Base-by-base conservation (phyloP, 1,139 yeast species). In the Lodderomyces jiufengensis region DNA sequence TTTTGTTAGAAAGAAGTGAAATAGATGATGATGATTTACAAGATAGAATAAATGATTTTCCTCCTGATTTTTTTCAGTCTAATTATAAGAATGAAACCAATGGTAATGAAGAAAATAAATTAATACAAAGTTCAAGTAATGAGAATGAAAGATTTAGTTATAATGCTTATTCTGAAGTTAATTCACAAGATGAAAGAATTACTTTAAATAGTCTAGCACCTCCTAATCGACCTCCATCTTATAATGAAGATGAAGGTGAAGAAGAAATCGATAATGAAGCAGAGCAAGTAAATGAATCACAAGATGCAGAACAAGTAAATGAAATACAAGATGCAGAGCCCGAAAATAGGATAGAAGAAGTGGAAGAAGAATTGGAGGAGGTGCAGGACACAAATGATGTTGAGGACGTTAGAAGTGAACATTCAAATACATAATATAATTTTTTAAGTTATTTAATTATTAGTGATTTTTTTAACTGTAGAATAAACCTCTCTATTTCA, bases 31-130 rank as follows among this genome's bases (percentile, higher is more conserved):
- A 62, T 16, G 56, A 54, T 39, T 47, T 71, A 26, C 61, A 64
- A 39, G 70, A 69, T 27, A 50, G 78, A 36, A 73, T 65, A 30
- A 60, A 64, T 35, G 79, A 73, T 44, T 76, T 75, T 41, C 80
- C 80, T 1, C 82, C 82, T 0, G 71, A 73, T 43, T 76, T 76
- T 40, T 70, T 76, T 75, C 69, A 64, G 30, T 49, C 55, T 3
- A 61, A 59, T 36, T 52, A 36, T 10, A 39, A 38, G 11, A 18
- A 18, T 18, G 30, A 32, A 31, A 52, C 7, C 20, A 18, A 18
- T 7, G 20, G 20, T 5, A 18, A 18, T n/a, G n/a, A 36, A 10
- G 41, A 39, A 13, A 28, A 31, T 32, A 50, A 40, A 10, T 21
- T 21, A 18, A 21, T 5, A 12, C 14, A 28, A 3, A 26, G 34